Evolutionary conservation across 805 yeast species (phyloP).

Genomic region (Saccharomyces cerevisiae): DNA sequence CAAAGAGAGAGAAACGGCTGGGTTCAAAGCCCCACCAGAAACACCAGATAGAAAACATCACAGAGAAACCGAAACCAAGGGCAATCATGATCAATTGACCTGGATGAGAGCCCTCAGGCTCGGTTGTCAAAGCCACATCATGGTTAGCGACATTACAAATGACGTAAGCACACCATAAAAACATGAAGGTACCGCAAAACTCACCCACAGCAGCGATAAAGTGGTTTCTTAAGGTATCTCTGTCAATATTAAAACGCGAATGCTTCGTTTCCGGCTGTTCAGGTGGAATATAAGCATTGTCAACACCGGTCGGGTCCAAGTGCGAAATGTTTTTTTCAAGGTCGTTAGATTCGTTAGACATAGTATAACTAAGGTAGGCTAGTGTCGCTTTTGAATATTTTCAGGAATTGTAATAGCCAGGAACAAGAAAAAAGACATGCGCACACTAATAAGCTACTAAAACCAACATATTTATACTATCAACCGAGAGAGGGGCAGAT

Average conservation of each 20-base stretch:
- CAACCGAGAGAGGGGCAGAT: neutral
- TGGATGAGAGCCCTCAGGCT: conserved; percentile 41
- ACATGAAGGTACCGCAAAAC: conserved; percentile 78
- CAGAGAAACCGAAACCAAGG: conserved; percentile 80
- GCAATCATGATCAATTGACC: conserved; percentile 70
- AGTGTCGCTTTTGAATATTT: neutral
- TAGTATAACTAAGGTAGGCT: neutral
- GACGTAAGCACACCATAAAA: conserved; percentile 71
- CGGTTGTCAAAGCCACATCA: conserved; percentile 34
- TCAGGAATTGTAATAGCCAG: neutral
- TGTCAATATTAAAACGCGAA: conserved; percentile 29
- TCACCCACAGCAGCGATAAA: conserved; percentile 65
- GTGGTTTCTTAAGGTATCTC: conserved; percentile 48
- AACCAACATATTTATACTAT: neutral
- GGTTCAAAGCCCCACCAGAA: conserved; percentile 86
- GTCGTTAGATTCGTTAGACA: neutral
- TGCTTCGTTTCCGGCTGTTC: neutral
- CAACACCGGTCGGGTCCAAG: neutral
- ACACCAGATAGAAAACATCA: conserved; percentile 43
- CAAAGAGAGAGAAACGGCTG: conserved; percentile 73
- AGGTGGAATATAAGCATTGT: neutral
- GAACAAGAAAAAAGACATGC: neutral
- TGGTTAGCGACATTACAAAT: conserved; percentile 80
- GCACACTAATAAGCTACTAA: neutral
- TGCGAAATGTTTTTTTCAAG: neutral